Evolutionary conservation across 1,284 basidiomycete species (phyloP).

Genomic region (Exobasidium rhododendri): DNA sequence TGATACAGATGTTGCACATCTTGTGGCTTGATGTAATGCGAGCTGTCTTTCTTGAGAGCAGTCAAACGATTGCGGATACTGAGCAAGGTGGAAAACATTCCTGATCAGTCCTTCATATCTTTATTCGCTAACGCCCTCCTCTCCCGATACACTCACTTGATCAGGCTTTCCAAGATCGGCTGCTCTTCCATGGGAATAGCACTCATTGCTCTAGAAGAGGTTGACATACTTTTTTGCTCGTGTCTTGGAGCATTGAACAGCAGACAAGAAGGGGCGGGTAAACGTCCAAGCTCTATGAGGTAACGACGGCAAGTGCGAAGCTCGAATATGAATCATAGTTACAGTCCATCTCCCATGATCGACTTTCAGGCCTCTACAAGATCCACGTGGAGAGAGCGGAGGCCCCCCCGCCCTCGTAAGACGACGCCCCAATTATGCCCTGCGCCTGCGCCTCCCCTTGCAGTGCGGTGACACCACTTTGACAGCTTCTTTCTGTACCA

Average conservation of each 20-base stretch:
- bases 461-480: no score
- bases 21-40: slow-evolving; percentile 81
- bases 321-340: no score
- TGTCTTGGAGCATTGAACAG: neutral
- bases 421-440: no score
- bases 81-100: slow-evolving; percentile 18
- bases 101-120: neutral
- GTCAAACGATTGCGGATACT: slow-evolving; percentile 83
- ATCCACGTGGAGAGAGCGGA: no score
- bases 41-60: slow-evolving; percentile 81
- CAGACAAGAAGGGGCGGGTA: neutral
- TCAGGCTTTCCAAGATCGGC: slow-evolving; percentile 88
- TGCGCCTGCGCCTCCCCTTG: no score
- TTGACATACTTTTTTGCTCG: slow-evolving; percentile 7
- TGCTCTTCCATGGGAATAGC: slow-evolving; percentile 63
- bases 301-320: no score
- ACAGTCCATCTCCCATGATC: no score
- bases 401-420: no score
- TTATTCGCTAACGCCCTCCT: slow-evolving; percentile 58
- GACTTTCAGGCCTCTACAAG: no score
- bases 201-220: slow-evolving; percentile 31
- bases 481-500: no score
- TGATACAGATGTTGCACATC: slow-evolving; percentile 94
- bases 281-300: no score
- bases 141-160: slow-evolving; percentile 65